phyloP scores from a whole-genome alignment of 345 rosid species.

The Sisymbrium altissimum region DNA sequence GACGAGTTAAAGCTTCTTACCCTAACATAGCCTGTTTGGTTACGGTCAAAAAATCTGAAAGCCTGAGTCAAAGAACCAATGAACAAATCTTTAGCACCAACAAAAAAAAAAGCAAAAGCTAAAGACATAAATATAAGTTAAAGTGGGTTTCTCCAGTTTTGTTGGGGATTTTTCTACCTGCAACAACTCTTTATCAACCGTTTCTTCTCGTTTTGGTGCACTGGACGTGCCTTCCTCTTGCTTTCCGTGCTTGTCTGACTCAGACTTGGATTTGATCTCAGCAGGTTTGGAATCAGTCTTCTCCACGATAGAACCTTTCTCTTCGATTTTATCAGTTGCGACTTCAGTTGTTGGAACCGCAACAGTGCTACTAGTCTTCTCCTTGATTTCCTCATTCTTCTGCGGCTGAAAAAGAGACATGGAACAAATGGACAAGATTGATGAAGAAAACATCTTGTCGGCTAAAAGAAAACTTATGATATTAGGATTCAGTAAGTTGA shows the following conservation, averaged over 20 bases:
- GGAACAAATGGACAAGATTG: slow-evolving; percentile 1
- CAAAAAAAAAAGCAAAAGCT: background rate
- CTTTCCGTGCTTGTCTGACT: slow-evolving; percentile 29
- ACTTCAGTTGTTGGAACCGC: slow-evolving; percentile 23
- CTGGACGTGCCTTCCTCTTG: slow-evolving; percentile 37
- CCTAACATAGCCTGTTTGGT: slow-evolving; percentile 79
- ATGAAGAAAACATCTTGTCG: slow-evolving; percentile 1
- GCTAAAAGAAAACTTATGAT: background rate
- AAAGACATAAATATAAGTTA: background rate
- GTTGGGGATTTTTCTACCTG: slow-evolving; percentile 49
- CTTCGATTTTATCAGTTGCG: slow-evolving; percentile 40
- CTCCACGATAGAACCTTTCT: slow-evolving; percentile 32
- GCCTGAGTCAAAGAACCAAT: slow-evolving; percentile 48
- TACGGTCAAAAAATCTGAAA: slow-evolving; percentile 90
- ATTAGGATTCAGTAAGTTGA: background rate
- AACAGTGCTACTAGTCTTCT: slow-evolving; percentile 27
- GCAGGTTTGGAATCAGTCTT: slow-evolving; percentile 33
- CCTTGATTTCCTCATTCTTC: slow-evolving; percentile 45
- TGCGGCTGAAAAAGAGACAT: slow-evolving; percentile 1
- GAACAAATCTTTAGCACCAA: slow-evolving; percentile 8
- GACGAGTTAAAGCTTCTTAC: slow-evolving; percentile 33
- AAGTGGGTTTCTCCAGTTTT: background rate
- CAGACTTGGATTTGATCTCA: slow-evolving; percentile 37
- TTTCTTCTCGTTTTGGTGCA: slow-evolving; percentile 41
- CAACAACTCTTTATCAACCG: slow-evolving; percentile 67